Evolutionary conservation across 305 asterid species (phyloP).

Genomic region (Fraxinus xanthoxyloides): DNA sequence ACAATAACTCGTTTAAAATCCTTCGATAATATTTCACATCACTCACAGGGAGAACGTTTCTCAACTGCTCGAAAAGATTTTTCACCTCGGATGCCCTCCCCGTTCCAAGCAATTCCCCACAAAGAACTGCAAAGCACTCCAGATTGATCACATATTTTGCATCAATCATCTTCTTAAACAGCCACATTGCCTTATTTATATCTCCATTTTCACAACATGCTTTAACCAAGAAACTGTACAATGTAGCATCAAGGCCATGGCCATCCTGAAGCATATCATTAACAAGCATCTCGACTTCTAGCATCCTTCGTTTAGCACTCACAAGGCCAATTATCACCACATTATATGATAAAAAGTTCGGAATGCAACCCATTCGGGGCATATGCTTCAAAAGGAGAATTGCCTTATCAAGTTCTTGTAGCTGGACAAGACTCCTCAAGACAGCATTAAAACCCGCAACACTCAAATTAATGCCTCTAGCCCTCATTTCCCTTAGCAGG

Average conservation of each 20-base stretch:
- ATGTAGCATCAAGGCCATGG: conserved; percentile 35
- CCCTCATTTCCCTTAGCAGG: conserved; percentile 37
- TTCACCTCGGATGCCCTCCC: conserved; percentile 37
- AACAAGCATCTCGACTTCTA: conserved; percentile 38
- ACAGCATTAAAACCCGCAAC: conserved; percentile 35
- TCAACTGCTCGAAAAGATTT: conserved; percentile 31
- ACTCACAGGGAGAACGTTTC: background rate
- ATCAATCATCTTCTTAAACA: conserved; percentile 38
- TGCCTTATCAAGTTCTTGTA: conserved; percentile 33
- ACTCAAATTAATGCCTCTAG: conserved; percentile 27
- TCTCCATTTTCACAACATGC: conserved; percentile 34
- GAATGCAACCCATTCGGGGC: conserved; percentile 32
- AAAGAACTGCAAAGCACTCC: conserved; percentile 35
- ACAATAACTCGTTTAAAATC: conserved; percentile 23
- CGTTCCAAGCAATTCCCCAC: conserved; percentile 20
- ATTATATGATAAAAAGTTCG: conserved; percentile 40
- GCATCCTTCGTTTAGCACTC: conserved; percentile 30
- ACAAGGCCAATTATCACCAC: conserved; percentile 33
- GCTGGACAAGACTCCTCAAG: conserved; percentile 25
- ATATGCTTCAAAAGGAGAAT: conserved; percentile 32
- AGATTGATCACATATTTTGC: conserved; percentile 29
- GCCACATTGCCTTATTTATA: conserved; percentile 30
- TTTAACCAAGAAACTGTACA: conserved; percentile 36
- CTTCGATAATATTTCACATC: conserved; percentile 26
- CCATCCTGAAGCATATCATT: conserved; percentile 34